These are phyloP conservation scores for Aphanomyces cochlioides DNA, from an alignment of 352 stramenopile genomes.

Conservation along the genomic window DNA sequence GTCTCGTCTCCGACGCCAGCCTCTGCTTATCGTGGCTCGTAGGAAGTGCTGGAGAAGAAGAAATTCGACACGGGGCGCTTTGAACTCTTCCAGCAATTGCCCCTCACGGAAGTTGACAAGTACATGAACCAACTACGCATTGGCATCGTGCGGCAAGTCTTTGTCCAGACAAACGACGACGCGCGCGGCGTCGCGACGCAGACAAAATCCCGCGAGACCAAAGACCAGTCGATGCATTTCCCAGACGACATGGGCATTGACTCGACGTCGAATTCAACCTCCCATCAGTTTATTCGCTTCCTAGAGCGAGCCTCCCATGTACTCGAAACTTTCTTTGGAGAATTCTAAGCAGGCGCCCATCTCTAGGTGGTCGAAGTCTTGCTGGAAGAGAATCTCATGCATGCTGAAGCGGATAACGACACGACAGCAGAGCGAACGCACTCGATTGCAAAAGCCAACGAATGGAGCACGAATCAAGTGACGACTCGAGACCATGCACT, in stretches of 20 bases:
- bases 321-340: background rate
- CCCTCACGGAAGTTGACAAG: constrained; percentile 55
- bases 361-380: constrained; percentile 48
- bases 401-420: background rate
- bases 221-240: constrained; percentile 64
- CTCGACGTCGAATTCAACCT: constrained; percentile 12
- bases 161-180: constrained; percentile 59
- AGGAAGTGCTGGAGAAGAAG: constrained; percentile 52
- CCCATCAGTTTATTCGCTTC: constrained; percentile 55
- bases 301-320: constrained; percentile 51
- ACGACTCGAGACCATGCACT: background rate
- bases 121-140: constrained; percentile 51
- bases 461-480: too few species aligned
- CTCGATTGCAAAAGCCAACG: too few species aligned
- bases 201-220: constrained; percentile 43
- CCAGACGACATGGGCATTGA: constrained; percentile 69
- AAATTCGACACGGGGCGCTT: constrained; percentile 71
- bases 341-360: background rate
- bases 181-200: constrained; percentile 47
- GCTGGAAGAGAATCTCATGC: constrained; percentile 43
- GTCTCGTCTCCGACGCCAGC: background rate
- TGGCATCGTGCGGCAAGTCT: constrained; percentile 48
- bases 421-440: background rate
- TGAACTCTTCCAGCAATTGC: constrained; percentile 55
- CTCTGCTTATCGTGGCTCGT: background rate